These are phyloP conservation scores for Eucommia ulmoides DNA, from an alignment of 257 asterid species.

Conservation along the genomic window DNA sequence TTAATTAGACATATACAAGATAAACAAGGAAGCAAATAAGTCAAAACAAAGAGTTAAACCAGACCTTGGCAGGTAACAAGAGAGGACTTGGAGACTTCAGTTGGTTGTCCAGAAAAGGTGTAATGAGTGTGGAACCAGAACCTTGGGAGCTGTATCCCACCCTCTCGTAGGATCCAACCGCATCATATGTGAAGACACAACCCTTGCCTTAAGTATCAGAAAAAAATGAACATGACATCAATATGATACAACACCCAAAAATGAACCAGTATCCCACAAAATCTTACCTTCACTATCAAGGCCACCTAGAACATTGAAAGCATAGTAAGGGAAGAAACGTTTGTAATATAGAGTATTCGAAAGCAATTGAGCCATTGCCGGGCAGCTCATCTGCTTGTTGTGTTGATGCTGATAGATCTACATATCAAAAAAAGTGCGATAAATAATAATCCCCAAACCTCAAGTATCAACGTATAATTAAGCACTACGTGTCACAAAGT, in stretches of 20 bases:
- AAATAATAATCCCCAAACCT: background rate
- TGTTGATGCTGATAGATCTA: slow-evolving; percentile 89
- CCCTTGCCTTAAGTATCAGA: slow-evolving; percentile 60
- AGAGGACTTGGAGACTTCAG: slow-evolving; percentile 64
- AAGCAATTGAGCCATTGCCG: slow-evolving; percentile 91
- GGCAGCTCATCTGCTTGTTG: slow-evolving; percentile 97
- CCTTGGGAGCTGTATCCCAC: slow-evolving; percentile 98
- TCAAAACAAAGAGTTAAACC: background rate
- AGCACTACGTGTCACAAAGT: background rate
- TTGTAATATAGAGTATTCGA: slow-evolving; percentile 84
- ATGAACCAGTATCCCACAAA: slow-evolving; percentile 3
- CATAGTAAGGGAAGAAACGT: slow-evolving; percentile 83
- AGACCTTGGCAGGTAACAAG: slow-evolving; percentile 38
- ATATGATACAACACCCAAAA: background rate
- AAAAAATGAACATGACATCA: slow-evolving; percentile 7
- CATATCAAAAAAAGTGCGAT: slow-evolving; percentile 6
- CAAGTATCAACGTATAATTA: background rate
- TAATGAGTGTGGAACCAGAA: slow-evolving; percentile 86
- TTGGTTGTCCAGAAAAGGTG: slow-evolving; percentile 86
- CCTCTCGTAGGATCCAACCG: slow-evolving; percentile 94
- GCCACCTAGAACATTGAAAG: slow-evolving; percentile 91
- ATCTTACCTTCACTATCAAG: slow-evolving; percentile 80
- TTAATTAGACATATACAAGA: background rate
- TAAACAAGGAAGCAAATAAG: background rate
- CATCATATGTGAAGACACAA: slow-evolving; percentile 92